A percentile compares a stretch with the other conserved stretches of the same genome.
Evolutionary conservation across 805 yeast genomes (phyloP).

Genomic region (Hanseniaspora pseudoguilliermondii): DNA sequence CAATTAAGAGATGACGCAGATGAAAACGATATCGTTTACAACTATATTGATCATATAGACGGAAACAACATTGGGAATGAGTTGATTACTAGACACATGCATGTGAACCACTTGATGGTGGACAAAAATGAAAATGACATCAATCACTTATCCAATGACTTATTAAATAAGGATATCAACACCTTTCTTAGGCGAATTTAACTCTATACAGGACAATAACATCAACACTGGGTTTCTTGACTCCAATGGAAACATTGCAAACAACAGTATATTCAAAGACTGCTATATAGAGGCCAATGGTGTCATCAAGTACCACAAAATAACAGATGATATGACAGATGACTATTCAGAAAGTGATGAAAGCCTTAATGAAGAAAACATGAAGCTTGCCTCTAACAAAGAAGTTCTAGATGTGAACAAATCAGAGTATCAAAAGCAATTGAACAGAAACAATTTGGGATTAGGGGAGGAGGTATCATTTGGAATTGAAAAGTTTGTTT

Average conservation of each 20-base stretch:
- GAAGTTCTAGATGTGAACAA: neutral
- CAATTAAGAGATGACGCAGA: neutral
- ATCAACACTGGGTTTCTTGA: neutral
- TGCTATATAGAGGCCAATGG: constrained; percentile 11
- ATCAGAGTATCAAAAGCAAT: neutral
- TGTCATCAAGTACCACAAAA: neutral
- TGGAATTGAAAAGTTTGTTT: neutral
- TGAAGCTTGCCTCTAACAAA: neutral
- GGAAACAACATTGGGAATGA: neutral
- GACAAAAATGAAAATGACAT: constrained; percentile 12
- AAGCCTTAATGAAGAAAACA: neutral
- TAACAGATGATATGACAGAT: neutral
- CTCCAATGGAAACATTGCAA: neutral
- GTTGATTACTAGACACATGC: constrained; percentile 6
- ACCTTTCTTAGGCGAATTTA: constrained; percentile 12
- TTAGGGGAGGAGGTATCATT: neutral
- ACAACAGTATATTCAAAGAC: neutral
- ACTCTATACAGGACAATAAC: neutral
- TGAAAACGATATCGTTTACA: neutral
- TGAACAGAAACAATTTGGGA: neutral
- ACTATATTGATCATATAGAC: neutral
- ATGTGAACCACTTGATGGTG: constrained; percentile 9
- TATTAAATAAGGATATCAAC: neutral
- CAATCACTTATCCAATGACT: neutral
- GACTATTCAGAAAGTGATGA: neutral